Evolutionary conservation across 805 yeast species (phyloP).

Genomic region (Candida taoyuanica): DNA sequence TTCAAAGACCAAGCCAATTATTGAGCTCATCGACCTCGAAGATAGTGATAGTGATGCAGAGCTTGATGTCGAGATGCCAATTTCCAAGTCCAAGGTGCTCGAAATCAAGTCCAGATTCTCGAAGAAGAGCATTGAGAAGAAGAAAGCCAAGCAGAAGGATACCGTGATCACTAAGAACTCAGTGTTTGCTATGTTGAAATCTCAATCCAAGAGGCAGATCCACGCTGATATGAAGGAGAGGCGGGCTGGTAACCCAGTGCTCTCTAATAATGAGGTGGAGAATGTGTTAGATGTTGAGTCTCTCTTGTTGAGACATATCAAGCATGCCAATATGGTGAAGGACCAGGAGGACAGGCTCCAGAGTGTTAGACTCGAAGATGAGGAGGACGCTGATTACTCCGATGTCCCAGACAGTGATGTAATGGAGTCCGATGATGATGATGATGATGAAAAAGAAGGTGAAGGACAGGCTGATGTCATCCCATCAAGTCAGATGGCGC

Average conservation of each 20-base stretch:
- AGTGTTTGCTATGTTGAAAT: slow-evolving; percentile 35
- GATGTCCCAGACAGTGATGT: slow-evolving; percentile 23
- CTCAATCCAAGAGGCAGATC: slow-evolving; percentile 44
- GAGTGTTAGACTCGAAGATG: slow-evolving; percentile 12
- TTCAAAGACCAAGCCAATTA: background rate
- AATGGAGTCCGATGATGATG: slow-evolving; percentile 14
- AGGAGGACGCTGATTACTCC: slow-evolving; percentile 9
- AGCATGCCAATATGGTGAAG: slow-evolving; percentile 19
- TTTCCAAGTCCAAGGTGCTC: slow-evolving; percentile 32
- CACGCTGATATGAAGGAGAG: slow-evolving; percentile 43
- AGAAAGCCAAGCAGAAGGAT: slow-evolving; percentile 12
- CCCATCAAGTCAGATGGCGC: slow-evolving; percentile 12
- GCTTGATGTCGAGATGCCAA: slow-evolving; percentile 14
- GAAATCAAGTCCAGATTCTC: slow-evolving; percentile 33
- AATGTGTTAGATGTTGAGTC: slow-evolving; percentile 22
- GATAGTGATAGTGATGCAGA: slow-evolving; percentile 19
- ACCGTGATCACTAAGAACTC: slow-evolving; percentile 22
- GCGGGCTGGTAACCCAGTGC: slow-evolving; percentile 19
- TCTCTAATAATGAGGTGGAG: slow-evolving; percentile 9
- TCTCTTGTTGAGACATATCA: slow-evolving; percentile 21
- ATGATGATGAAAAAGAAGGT: slow-evolving; percentile 6
- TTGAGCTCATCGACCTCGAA: slow-evolving; percentile 16
- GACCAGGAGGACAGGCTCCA: slow-evolving; percentile 32
- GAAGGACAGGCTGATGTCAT: background rate
- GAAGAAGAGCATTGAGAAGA: slow-evolving; percentile 19